These are phyloP conservation scores for Wickerhamomyces kurtzmanii DNA, from an alignment of 805 yeast genomes.

Conservation along the genomic window DNA sequence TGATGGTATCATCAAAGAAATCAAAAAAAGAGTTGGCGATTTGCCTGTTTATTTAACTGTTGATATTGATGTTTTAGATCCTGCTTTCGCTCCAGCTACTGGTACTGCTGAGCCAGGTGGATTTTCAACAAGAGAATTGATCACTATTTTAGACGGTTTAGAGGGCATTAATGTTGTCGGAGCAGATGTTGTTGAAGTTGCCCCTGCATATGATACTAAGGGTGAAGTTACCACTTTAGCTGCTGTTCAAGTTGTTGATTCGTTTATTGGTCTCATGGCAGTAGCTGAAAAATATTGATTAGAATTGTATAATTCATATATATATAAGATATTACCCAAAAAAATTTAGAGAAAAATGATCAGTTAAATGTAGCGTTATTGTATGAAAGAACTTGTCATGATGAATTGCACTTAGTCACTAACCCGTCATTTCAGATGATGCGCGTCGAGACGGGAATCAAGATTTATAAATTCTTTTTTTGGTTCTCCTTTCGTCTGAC, in stretches of 20 bases:
- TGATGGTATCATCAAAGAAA: constrained; percentile 20
- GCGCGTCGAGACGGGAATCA: too few species aligned
- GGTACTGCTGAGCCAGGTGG: constrained; percentile 70
- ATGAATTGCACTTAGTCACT: too few species aligned
- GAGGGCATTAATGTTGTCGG: constrained; percentile 52
- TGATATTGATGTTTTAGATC: constrained; percentile 54
- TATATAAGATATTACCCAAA: too few species aligned
- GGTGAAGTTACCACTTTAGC: constrained; percentile 50
- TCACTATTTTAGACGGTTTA: constrained; percentile 43
- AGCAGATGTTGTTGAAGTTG: constrained; percentile 61
- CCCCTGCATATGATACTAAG: constrained; percentile 52
- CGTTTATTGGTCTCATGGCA: constrained; percentile 35
- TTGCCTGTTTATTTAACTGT: constrained; percentile 30
- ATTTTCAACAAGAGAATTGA: constrained; percentile 48
- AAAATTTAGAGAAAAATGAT: too few species aligned
- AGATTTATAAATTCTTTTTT: too few species aligned
- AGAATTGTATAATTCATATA: too few species aligned
- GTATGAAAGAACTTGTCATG: too few species aligned
- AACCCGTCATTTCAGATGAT: too few species aligned
- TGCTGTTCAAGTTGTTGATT: constrained; percentile 50
- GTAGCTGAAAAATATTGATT: too few species aligned
- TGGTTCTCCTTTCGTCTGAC: too few species aligned
- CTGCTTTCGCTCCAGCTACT: constrained; percentile 56
- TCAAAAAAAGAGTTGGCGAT: constrained; percentile 22
- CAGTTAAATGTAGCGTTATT: too few species aligned